These are phyloP conservation scores for Neurospora terricola DNA, from an alignment of 495 filamentous ascomycete species.

Conservation along the genomic window DNA sequence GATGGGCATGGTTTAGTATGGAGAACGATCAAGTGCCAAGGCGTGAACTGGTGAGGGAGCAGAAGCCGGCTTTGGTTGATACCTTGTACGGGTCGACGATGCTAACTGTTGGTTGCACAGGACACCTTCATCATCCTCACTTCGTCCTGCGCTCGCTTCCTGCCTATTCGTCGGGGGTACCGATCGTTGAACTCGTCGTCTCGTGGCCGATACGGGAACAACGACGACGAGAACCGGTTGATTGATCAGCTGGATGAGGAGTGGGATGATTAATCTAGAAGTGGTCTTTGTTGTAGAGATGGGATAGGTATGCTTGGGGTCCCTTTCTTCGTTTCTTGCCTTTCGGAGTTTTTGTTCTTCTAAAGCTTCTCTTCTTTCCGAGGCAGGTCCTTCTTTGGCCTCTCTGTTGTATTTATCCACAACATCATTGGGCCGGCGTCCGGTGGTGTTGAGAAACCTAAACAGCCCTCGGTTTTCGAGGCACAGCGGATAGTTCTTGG, in stretches of 20 bases:
- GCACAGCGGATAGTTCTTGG: not conserved
- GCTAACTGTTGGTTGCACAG: conserved; percentile 32
- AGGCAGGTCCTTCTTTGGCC: not conserved
- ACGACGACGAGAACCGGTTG: conserved; percentile 83
- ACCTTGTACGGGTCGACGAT: not conserved
- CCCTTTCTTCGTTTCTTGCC: not conserved
- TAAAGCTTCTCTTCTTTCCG: not conserved
- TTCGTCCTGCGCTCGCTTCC: conserved; percentile 60
- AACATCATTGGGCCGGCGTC: not conserved
- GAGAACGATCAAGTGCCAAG: not conserved
- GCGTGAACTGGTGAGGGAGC: not conserved
- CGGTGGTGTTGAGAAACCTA: not conserved
- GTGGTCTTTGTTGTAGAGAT: not conserved
- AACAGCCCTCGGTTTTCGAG: not conserved
- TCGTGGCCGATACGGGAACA: conserved; percentile 33
- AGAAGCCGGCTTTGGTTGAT: not conserved
- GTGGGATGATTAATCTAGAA: conserved; percentile 46
- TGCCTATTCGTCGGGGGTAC: conserved; percentile 57
- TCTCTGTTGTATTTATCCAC: not conserved
- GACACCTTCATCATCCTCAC: conserved; percentile 73
- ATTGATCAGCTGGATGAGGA: conserved; percentile 97
- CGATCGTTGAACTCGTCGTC: conserved; percentile 42
- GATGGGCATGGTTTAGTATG: not conserved
- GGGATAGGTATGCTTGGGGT: not conserved
- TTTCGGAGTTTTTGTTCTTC: not conserved